Conservation (phyloP, 2,329 filamentous ascomycete species). For the Cordyceps javanica region DNA sequence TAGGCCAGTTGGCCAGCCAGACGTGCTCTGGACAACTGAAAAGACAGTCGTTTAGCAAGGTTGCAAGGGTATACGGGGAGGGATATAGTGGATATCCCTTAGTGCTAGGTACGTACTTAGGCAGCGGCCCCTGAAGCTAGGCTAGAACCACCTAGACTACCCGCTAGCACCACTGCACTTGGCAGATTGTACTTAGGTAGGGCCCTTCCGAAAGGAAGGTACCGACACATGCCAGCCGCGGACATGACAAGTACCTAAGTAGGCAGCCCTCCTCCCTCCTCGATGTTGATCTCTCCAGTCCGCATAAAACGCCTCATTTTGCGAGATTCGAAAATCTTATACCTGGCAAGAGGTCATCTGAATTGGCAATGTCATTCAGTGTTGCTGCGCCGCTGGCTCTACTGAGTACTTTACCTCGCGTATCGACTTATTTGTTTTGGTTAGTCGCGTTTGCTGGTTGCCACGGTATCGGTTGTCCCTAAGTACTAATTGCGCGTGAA, state of each 20-base stretch:
- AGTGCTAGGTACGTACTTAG: too few relatives aligned
- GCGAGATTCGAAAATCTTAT: neutral
- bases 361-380: neutral
- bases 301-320: neutral
- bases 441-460: slow-evolving; percentile 7
- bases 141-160: neutral
- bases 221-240: neutral
- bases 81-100: neutral
- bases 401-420: neutral
- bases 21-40: too few relatives aligned
- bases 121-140: neutral
- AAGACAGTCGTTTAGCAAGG: too few relatives aligned
- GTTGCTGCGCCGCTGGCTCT: neutral
- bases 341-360: neutral
- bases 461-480: slow-evolving; percentile 1
- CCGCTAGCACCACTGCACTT: neutral
- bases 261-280: neutral
- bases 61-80: neutral
- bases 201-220: neutral
- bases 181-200: neutral
- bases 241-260: too few relatives aligned
- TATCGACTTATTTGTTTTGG: slow-evolving; percentile 3
- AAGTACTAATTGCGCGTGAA: neutral
- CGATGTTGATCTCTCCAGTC: neutral
- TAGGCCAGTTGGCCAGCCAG: too few relatives aligned